Percentiles rank a stretch among this genome's conserved stretches.
These are phyloP conservation scores for Penicillium mononematosum DNA, from an alignment of 495 filamentous ascomycete species.

Conservation along the genomic window DNA sequence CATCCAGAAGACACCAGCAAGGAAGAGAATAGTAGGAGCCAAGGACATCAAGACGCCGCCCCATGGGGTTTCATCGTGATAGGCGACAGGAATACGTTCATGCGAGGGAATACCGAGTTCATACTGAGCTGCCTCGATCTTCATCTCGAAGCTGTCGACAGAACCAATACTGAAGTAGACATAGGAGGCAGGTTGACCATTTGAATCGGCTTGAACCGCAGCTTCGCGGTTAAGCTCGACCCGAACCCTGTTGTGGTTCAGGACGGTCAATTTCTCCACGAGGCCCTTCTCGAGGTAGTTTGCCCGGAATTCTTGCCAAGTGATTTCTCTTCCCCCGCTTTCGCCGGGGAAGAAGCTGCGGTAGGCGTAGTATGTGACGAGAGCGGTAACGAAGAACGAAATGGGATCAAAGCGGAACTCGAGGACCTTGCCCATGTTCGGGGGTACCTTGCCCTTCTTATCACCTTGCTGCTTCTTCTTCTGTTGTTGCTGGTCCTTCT, in stretches of 20 bases:
- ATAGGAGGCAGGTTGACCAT: constrained; percentile 64
- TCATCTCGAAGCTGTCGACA: constrained; percentile 85
- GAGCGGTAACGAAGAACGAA: constrained; percentile 53
- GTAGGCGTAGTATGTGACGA: constrained; percentile 63
- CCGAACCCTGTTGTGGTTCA: constrained; percentile 69
- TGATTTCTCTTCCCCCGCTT: constrained; percentile 69
- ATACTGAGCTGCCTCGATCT: constrained; percentile 80
- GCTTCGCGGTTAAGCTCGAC: constrained; percentile 86
- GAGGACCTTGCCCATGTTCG: constrained; percentile 31
- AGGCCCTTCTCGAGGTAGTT: constrained; percentile 94
- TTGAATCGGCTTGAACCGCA: constrained; percentile 71
- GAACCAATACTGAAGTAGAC: constrained; percentile 97
- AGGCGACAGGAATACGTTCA: constrained; percentile 89
- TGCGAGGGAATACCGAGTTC: constrained; percentile 78
- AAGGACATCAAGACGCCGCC: constrained; percentile 67
- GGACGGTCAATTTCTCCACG: constrained; percentile 85
- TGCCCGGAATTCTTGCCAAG: constrained; percentile 91
- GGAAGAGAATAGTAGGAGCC: constrained; percentile 81
- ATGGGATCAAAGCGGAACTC: constrained; percentile 57
- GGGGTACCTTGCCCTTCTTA: constrained; percentile 23
- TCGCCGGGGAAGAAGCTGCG: constrained; percentile 64
- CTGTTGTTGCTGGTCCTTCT: constrained; percentile 19
- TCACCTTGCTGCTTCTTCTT: constrained; percentile 39
- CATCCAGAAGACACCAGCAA: constrained; percentile 72
- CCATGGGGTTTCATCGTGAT: constrained; percentile 71